Conservation (phyloP, 164 flowering plant genomes). For the Paratinospora sagittata region DNA sequence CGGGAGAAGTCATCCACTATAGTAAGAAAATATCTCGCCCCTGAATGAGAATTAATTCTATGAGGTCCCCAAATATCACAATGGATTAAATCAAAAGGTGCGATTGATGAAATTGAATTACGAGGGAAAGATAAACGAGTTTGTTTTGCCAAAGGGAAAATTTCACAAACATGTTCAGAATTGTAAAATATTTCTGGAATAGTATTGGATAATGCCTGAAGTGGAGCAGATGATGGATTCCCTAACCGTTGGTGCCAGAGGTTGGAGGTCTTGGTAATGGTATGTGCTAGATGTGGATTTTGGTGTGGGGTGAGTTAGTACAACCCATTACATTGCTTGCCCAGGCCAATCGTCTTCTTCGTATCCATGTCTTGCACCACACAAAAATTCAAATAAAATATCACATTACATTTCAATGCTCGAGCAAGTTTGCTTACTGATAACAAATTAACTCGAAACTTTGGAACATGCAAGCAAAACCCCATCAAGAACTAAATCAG, state of each 20-base stretch:
- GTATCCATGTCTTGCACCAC: too few species aligned
- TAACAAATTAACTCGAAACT: too few species aligned
- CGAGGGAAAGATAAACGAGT: background rate
- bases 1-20: slow-evolving; percentile 21
- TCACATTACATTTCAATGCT: too few species aligned
- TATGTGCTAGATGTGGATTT: too few species aligned
- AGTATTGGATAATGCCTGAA: slow-evolving; percentile 9
- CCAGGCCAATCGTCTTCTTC: slow-evolving; percentile 8
- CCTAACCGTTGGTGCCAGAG: slow-evolving; percentile 24
- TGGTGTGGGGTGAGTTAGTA: too few species aligned
- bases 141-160: too few species aligned
- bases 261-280: too few species aligned
- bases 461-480: too few species aligned
- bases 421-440: too few species aligned
- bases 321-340: too few species aligned
- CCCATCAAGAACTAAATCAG: too few species aligned
- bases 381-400: too few species aligned
- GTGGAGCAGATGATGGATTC: slow-evolving; percentile 15
- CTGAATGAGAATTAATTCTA: background rate
- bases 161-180: slow-evolving; percentile 3
- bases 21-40: slow-evolving; percentile 6
- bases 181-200: background rate
- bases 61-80: slow-evolving; percentile 4
- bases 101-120: background rate
- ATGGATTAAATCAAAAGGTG: background rate